These are phyloP conservation scores for Bifiguratus adelaidae DNA, from an alignment of 192 early-diverging fungal genomes.

Conservation along the genomic window DNA sequence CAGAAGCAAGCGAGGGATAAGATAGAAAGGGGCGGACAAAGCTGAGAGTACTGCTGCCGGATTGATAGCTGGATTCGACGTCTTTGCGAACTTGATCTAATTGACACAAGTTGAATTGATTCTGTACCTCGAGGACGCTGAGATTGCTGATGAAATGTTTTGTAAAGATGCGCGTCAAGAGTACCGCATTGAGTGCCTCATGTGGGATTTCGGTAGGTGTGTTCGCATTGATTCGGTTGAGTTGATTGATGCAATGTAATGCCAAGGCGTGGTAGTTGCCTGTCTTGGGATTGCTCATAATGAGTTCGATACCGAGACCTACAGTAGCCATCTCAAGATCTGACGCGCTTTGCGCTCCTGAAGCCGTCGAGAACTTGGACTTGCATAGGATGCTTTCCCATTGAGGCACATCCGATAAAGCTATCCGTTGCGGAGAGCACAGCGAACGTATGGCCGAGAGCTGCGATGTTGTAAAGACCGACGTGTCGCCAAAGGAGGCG, in stretches of 20 bases:
- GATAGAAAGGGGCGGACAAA: background rate
- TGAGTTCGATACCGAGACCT: constrained; percentile 45
- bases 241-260: constrained; percentile 45
- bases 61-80: too few relatives aligned
- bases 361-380: too few relatives aligned
- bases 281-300: constrained; percentile 54
- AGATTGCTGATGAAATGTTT: constrained; percentile 57
- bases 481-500: too few relatives aligned
- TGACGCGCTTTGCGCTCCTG: constrained; percentile 61
- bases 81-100: constrained; percentile 21
- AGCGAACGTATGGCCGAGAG: too few relatives aligned
- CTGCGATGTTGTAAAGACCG: too few relatives aligned
- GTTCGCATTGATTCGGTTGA: constrained; percentile 36
- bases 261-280: constrained; percentile 57
- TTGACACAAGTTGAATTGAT: constrained; percentile 62
- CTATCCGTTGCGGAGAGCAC: too few relatives aligned
- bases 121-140: constrained; percentile 31
- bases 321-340: constrained; percentile 61
- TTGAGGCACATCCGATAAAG: too few relatives aligned
- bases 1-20: background rate
- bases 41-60: background rate
- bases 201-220: constrained; percentile 40
- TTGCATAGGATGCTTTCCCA: too few relatives aligned
- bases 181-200: constrained; percentile 56
- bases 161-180: constrained; percentile 48